phyloP scores from a whole-genome alignment of 2,329 filamentous ascomycete genomes.

The Ophiosphaerella korrae region DNA sequence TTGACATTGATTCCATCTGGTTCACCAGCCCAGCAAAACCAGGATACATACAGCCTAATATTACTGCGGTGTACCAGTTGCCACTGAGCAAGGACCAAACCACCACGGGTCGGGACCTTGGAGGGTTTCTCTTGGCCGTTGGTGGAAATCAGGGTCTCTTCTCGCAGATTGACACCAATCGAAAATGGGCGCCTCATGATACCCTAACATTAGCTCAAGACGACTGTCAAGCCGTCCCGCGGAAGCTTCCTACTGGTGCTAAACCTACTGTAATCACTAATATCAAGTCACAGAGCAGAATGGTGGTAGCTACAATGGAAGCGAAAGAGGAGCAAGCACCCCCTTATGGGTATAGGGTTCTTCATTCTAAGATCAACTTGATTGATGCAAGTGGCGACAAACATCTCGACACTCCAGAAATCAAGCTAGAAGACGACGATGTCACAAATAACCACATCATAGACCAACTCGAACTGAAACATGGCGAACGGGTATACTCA shows the following conservation, averaged over 20 bases:
- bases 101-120: constrained; percentile 46
- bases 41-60: constrained; percentile 34
- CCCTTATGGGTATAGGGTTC: constrained; percentile 40
- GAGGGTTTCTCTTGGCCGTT: constrained; percentile 55
- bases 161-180: constrained; percentile 52
- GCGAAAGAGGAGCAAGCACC: constrained; percentile 40
- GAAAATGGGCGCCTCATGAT: constrained; percentile 17
- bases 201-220: background rate
- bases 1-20: constrained; percentile 46
- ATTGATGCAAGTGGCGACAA: constrained; percentile 28
- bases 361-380: constrained; percentile 44
- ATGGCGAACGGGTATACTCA: constrained; percentile 64
- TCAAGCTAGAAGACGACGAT: constrained; percentile 29
- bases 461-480: constrained; percentile 62
- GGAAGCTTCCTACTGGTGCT: constrained; percentile 27
- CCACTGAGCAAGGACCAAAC: constrained; percentile 29
- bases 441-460: constrained; percentile 49
- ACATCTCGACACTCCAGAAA: constrained; percentile 16
- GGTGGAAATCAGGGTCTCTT: constrained; percentile 55
- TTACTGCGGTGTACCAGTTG: constrained; percentile 42
- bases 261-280: constrained; percentile 50
- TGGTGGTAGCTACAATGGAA: constrained; percentile 56
- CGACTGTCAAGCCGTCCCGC: constrained; percentile 28
- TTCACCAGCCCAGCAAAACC: constrained; percentile 38
- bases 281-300: constrained; percentile 50